Evolutionary conservation across 768 basidiomycete genomes (phyloP).

Genomic region (Tephrocybe sp.): DNA sequence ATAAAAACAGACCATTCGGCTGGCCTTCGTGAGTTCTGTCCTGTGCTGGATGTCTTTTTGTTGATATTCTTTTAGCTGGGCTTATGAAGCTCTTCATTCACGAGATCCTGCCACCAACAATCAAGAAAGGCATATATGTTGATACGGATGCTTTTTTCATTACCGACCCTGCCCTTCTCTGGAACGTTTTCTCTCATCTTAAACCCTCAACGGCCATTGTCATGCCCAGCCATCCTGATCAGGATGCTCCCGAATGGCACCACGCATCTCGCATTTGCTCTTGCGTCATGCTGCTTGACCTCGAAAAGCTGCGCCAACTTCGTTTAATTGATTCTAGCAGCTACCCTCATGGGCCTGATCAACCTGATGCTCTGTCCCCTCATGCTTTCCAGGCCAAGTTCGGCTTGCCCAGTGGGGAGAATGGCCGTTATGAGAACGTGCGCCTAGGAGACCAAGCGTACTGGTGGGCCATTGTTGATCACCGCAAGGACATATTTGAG

Average conservation of each 20-base stretch:
- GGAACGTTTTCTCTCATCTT: constrained; percentile 36
- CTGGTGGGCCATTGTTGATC: constrained; percentile 52
- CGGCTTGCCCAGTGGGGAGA: constrained; percentile 32
- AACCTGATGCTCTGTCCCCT: constrained; percentile 33
- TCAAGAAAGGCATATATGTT: constrained; percentile 45
- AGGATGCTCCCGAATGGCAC: constrained; percentile 36
- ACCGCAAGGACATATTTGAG: constrained; percentile 37
- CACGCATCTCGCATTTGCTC: constrained; percentile 47
- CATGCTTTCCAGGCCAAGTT: constrained; percentile 42
- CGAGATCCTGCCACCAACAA: constrained; percentile 41
- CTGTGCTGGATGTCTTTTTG: constrained; percentile 8
- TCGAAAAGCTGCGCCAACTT: constrained; percentile 37
- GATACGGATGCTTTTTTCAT: constrained; percentile 53
- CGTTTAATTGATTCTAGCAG: constrained; percentile 46
- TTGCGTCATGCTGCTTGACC: constrained; percentile 51
- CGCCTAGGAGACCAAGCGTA: constrained; percentile 52
- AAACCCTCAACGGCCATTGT: constrained; percentile 33
- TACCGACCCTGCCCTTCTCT: constrained; percentile 42
- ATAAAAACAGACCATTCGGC: constrained; percentile 45
- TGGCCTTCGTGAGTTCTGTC: constrained; percentile 36
- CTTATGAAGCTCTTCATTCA: constrained; percentile 54
- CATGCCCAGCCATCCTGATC: constrained; percentile 44
- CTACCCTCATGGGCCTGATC: constrained; percentile 28
- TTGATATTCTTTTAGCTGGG: constrained; percentile 29
- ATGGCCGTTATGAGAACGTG: constrained; percentile 39